Evolutionary conservation across 2,329 filamentous ascomycete species (phyloP).

Genomic region (Ceratocystis eucalypticola): DNA sequence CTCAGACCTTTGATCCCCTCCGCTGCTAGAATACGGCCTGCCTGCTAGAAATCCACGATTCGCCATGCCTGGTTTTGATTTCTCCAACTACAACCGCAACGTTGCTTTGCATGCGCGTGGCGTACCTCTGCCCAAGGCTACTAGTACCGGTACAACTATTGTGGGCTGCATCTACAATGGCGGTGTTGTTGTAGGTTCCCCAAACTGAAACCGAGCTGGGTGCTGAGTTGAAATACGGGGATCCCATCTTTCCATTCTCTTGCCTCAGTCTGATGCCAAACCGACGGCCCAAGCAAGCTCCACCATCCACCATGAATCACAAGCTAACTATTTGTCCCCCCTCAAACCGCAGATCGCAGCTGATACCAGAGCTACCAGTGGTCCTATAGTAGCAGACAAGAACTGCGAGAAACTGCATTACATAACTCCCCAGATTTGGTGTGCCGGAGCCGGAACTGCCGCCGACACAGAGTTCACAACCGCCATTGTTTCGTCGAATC

Average conservation of each 20-base stretch:
- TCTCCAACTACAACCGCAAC: constrained; percentile 99
- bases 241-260: not conserved
- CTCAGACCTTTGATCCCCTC: constrained; percentile 21
- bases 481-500: constrained; percentile 92
- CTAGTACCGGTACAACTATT: constrained; percentile 96
- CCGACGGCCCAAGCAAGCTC: not conserved
- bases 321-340: constrained; percentile 2
- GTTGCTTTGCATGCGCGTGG: constrained; percentile 86
- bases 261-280: not conserved
- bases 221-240: not conserved
- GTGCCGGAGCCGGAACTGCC: constrained; percentile 90
- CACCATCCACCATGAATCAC: not conserved
- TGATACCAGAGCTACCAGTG: constrained; percentile 92
- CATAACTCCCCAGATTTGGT: constrained; percentile 98
- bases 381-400: constrained; percentile 98
- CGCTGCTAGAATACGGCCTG: not conserved
- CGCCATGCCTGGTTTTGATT: constrained; percentile 94
- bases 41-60: constrained; percentile 3
- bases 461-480: constrained; percentile 99
- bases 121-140: constrained; percentile 90
- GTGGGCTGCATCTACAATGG: constrained; percentile 94
- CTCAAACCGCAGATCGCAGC: constrained; percentile 79
- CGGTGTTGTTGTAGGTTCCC: constrained; percentile 67
- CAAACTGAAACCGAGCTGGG: constrained; percentile 8
- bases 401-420: constrained; percentile 99